Conservation (phyloP, 805 yeast genomes). For the Wickerhamiella lipophila region DNA sequence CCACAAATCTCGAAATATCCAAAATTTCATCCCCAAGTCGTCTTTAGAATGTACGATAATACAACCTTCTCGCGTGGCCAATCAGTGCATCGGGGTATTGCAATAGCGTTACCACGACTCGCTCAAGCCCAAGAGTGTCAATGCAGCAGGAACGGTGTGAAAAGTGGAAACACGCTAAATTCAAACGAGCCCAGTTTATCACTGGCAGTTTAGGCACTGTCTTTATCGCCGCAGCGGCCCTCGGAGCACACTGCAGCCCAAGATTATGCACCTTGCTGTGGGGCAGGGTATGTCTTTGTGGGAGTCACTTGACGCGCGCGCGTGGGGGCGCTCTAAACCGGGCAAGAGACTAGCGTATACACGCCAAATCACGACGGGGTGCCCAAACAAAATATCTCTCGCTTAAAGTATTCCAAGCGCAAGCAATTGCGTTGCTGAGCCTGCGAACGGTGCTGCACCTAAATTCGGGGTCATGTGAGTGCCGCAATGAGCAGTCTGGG, state of each 20-base stretch:
- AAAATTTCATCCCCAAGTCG: background rate
- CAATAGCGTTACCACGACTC: background rate
- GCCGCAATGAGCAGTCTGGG: constrained; percentile 1
- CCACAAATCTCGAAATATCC: background rate
- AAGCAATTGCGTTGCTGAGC: background rate
- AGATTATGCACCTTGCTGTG: background rate
- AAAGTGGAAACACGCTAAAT: background rate
- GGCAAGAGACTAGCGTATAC: too few species aligned
- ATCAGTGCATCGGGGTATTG: constrained; percentile 1
- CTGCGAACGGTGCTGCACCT: background rate
- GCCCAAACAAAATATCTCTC: background rate
- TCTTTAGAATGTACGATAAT: background rate
- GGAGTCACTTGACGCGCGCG: too few species aligned
- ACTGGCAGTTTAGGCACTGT: background rate
- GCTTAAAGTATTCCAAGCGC: background rate
- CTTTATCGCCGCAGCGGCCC: constrained; percentile 4
- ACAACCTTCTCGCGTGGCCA: background rate
- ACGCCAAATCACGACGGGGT: too few species aligned
- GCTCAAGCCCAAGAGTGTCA: background rate
- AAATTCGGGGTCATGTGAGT: background rate
- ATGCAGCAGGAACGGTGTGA: background rate
- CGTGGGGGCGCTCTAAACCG: too few species aligned
- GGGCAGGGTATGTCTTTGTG: background rate
- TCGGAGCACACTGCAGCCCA: constrained; percentile 1
- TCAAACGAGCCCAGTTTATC: background rate